Evolutionary conservation across 305 asterid species (phyloP).

Genomic region (Salvia sclarea): DNA sequence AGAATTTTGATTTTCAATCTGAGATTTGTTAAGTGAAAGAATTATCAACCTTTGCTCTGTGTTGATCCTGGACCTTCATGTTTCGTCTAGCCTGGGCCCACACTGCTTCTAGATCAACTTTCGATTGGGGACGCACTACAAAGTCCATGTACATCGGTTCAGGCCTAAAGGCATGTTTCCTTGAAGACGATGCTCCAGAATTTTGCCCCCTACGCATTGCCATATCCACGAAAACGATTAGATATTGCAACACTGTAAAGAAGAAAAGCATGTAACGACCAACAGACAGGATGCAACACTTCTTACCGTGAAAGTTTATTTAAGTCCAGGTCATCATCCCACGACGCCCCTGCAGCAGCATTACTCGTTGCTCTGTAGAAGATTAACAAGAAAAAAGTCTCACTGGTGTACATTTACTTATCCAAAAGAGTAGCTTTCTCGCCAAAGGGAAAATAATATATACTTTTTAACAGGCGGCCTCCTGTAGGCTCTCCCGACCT

Average conservation of each 20-base stretch:
- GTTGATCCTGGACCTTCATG: conserved; percentile 57
- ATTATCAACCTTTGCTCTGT: conserved; percentile 55
- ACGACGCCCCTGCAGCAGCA: conserved; percentile 62
- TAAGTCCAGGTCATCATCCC: conserved; percentile 81
- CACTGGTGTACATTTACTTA: conserved; percentile 17
- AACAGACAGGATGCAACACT: conserved; percentile 5
- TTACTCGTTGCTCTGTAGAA: conserved; percentile 57
- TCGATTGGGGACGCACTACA: conserved; percentile 77
- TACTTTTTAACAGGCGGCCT: conserved; percentile 74
- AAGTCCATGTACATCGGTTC: conserved; percentile 90
- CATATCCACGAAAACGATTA: neutral
- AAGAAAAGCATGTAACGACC: conserved; percentile 8
- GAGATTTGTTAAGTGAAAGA: conserved; percentile 7
- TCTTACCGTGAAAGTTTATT: conserved; percentile 73
- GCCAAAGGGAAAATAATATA: conserved; percentile 13
- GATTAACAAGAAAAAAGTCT: conserved; percentile 31
- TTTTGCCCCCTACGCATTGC: conserved; percentile 56
- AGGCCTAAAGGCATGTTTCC: conserved; percentile 70
- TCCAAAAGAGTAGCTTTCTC: conserved; percentile 2
- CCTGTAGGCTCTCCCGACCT: conserved; percentile 58
- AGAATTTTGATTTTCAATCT: conserved; percentile 1
- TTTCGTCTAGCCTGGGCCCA: conserved; percentile 61
- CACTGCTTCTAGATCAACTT: conserved; percentile 72
- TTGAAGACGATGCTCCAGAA: conserved; percentile 64
- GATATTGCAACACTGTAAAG: conserved; percentile 1